Base-by-base conservation (phyloP, 768 basidiomycete genomes). In the Phylloporus rhodoxanthus region DNA sequence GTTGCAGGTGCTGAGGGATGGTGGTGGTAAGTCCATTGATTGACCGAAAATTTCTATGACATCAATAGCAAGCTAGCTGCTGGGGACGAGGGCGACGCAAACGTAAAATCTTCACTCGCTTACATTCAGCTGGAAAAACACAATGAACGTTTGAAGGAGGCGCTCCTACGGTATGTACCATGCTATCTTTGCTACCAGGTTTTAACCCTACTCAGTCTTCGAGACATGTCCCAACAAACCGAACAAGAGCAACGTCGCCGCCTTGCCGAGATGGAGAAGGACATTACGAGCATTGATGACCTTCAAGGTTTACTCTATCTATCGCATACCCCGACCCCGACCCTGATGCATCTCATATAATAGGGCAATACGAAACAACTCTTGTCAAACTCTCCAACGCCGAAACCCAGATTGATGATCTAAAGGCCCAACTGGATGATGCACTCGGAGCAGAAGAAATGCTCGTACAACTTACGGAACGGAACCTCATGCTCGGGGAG, bases 361-460 rank as follows among this genome's bases (percentile, higher is more conserved):
- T 51, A 93, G 91, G 78, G 9, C 82, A 87, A 70, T 85, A 91
- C 61, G 91, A 94, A 55, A 76, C 84, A 32, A 74, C 86, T 2
- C 72, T 89, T 21, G 82, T 85, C 55, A 90, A 88, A 60, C 77
- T 97, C 4, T 73, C 86, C 30, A 91, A 91, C 59, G 91, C 96
- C 3, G 94, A 97, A 60, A 77, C 78, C 5, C 91, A 95, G 57
- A 85, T 98, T 26, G 95, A 95, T 53, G 91, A 95, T 50, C 80
- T 99, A 52, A 97, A 98, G 66, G 60, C 82, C 10, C 95, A 98
- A 65, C 80, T 98, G 2, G 96, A 99, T 59, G 93, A 94, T 66
- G 91, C 96, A 0, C 74, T 95, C 2, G 91, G 90, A 14, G 93
- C 93, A 0, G 95, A 98, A 66, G 96, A 99, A 52, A 87, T 99